phyloP scores from a whole-genome alignment of 108 stramenopile species.

The Skeletonema menzelii region DNA sequence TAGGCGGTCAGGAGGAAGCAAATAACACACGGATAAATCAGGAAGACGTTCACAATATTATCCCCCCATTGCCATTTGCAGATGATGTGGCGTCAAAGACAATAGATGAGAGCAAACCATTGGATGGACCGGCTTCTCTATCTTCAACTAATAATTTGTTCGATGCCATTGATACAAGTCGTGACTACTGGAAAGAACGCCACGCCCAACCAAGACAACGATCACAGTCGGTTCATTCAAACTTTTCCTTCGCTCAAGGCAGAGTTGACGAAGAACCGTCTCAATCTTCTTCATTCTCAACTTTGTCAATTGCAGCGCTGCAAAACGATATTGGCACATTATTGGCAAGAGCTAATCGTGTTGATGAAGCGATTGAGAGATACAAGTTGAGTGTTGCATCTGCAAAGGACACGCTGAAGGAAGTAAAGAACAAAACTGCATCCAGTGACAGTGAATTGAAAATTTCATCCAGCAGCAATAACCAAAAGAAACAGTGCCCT shows the following conservation, averaged over 20 bases:
- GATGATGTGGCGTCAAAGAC: constrained; percentile 9
- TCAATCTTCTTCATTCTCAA: constrained; percentile 12
- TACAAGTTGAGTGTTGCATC: constrained; percentile 22
- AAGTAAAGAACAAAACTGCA: not conserved
- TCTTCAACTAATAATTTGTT: not conserved
- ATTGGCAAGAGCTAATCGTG: constrained; percentile 22
- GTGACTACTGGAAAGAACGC: not conserved
- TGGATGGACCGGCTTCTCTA: not conserved
- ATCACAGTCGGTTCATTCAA: not conserved
- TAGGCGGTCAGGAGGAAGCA: not conserved
- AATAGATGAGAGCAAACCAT: constrained; percentile 5
- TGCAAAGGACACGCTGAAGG: constrained; percentile 7
- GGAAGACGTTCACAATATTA: not conserved
- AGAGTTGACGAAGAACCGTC: not conserved
- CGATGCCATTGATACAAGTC: not conserved
- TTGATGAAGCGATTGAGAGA: constrained; percentile 24
- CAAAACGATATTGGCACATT: constrained; percentile 41
- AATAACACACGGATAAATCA: not conserved
- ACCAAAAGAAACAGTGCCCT: not conserved
- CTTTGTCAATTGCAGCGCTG: constrained; percentile 22
- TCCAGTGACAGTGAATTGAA: not conserved
- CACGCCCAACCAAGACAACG: not conserved
- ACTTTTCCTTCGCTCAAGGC: not conserved
- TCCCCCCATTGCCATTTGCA: constrained; percentile 8
- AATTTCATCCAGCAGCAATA: not conserved